A percentile compares a stretch with the other conserved stretches of the same genome.
Evolutionary conservation across 108 stramenopile genomes (phyloP).

Genomic region (Mediolabrus comicus): DNA sequence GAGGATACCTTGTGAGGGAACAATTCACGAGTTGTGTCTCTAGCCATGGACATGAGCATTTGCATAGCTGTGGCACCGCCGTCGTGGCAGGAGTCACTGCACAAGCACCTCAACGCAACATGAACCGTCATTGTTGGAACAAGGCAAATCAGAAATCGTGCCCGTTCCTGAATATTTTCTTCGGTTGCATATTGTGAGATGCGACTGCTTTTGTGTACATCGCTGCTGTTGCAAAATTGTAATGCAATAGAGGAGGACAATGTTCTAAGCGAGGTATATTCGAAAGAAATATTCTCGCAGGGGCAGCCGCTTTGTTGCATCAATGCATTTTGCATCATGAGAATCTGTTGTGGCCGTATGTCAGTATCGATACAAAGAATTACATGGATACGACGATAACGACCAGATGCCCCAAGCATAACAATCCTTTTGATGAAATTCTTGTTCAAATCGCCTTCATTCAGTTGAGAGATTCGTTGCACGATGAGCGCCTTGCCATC

Average conservation of each 20-base stretch:
- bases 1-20: constrained; percentile 8
- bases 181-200: constrained; percentile 14
- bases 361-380: constrained; percentile 54
- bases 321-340: constrained; percentile 59
- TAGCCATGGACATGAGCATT: constrained; percentile 20
- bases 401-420: constrained; percentile 45
- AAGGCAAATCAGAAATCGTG: constrained; percentile 40
- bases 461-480: constrained; percentile 40
- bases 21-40: constrained; percentile 11
- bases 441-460: constrained; percentile 6
- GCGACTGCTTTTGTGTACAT: not conserved
- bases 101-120: constrained; percentile 29
- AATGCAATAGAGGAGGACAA: constrained; percentile 51
- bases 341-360: constrained; percentile 28
- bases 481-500: constrained; percentile 49
- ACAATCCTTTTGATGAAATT: constrained; percentile 36
- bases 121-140: constrained; percentile 48
- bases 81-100: not conserved
- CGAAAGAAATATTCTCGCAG: constrained; percentile 39
- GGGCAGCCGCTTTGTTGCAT: constrained; percentile 30
- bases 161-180: constrained; percentile 40
- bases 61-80: constrained; percentile 5
- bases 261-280: constrained; percentile 35
- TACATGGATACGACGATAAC: constrained; percentile 50
- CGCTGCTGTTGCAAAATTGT: not conserved